Percentiles rank a stretch among this genome's conserved stretches.
Conservation (phyloP, 2,329 filamentous ascomycete genomes). For the Aaosphaeria arxii region DNA sequence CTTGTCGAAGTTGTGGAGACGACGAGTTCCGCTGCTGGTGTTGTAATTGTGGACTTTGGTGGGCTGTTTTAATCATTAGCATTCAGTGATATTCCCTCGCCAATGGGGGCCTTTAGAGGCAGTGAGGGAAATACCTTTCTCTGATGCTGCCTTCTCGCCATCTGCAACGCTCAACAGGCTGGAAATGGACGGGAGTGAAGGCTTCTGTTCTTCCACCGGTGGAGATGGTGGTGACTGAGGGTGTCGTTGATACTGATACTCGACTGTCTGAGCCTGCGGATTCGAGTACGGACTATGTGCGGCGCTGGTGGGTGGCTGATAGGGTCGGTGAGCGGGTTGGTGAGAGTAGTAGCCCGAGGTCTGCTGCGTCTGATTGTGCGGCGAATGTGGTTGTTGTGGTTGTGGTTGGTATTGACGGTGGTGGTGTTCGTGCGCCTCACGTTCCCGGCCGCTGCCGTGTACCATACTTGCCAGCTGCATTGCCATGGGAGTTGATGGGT, state of each 20-base stretch:
- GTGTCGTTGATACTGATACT: constrained; percentile 28
- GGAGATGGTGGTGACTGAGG: constrained; percentile 70
- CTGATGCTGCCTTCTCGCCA: constrained; percentile 56
- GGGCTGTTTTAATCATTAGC: constrained; percentile 16
- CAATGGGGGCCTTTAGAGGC: too few relatives aligned
- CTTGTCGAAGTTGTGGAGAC: constrained; percentile 22
- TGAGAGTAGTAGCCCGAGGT: background rate
- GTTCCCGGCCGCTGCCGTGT: constrained; percentile 41
- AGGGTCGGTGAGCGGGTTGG: constrained; percentile 21
- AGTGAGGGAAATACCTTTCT: constrained; percentile 27
- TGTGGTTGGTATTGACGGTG: constrained; percentile 22
- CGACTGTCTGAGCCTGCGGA: constrained; percentile 17
- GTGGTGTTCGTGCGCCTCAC: constrained; percentile 28
- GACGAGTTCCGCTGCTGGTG: constrained; percentile 11
- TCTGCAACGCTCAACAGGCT: constrained; percentile 83
- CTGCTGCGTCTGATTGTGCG: constrained; percentile 12
- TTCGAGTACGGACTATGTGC: constrained; percentile 18
- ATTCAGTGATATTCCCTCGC: background rate
- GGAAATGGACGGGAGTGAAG: constrained; percentile 89
- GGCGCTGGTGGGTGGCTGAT: constrained; percentile 31
- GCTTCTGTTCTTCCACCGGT: constrained; percentile 74
- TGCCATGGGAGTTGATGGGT: constrained; percentile 26
- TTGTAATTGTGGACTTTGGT: constrained; percentile 34
- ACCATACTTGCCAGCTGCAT: constrained; percentile 46
- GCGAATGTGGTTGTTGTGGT: constrained; percentile 22